Conservation (phyloP, 768 basidiomycete species). For the Leccinum imitatum region DNA sequence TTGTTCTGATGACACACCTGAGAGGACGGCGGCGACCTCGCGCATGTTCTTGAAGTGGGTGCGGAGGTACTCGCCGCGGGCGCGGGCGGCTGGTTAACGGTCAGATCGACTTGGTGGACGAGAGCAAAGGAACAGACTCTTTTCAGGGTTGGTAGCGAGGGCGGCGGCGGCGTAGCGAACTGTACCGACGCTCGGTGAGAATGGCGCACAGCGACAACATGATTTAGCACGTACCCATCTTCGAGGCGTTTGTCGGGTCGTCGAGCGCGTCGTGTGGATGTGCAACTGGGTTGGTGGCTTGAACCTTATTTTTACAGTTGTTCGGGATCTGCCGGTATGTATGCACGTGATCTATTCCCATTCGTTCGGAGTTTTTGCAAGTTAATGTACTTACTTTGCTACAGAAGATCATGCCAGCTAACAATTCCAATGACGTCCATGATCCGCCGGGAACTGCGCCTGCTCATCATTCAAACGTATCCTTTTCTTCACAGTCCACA, state of each 20-base stretch:
- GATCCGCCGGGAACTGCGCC: conserved; percentile 20
- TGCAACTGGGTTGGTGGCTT: conserved; percentile 25
- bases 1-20: conserved; percentile 52
- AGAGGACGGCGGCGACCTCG: conserved; percentile 93
- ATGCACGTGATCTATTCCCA: not conserved
- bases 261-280: conserved; percentile 35
- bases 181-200: conserved; percentile 34
- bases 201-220: conserved; percentile 4
- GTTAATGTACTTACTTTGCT: not conserved
- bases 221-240: conserved; percentile 57
- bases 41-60: conserved; percentile 99
- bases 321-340: conserved; percentile 23
- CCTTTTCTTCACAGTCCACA: conserved; percentile 33
- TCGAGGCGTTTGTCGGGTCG: conserved; percentile 48
- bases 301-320: conserved; percentile 33
- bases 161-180: conserved; percentile 94
- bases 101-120: conserved; percentile 9
- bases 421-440: conserved; percentile 25
- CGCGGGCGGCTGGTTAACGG: conserved; percentile 68
- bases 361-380: not conserved
- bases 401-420: conserved; percentile 26
- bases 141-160: conserved; percentile 90
- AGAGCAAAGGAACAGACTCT: conserved; percentile 56
- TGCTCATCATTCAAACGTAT: conserved; percentile 28
- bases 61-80: conserved; percentile 95